These are phyloP conservation scores for Sporothrix inflata DNA, from an alignment of 2,329 filamentous ascomycete species.

Conservation along the genomic window DNA sequence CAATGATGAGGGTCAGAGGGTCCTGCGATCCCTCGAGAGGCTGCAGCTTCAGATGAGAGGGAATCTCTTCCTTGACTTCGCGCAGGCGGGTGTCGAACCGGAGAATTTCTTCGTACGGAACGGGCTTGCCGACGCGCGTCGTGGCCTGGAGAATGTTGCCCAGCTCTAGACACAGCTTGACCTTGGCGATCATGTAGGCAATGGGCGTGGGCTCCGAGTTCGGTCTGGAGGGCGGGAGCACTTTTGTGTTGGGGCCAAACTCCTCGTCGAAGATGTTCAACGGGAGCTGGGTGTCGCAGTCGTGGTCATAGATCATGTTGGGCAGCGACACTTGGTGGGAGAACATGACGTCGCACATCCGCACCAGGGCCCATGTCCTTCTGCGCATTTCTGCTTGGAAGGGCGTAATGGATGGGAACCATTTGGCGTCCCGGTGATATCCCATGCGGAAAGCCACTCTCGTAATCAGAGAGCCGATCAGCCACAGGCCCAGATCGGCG, in stretches of 20 bases:
- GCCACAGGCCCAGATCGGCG: slow-evolving; percentile 68
- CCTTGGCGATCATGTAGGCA: slow-evolving; percentile 77
- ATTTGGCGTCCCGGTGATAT: slow-evolving; percentile 76
- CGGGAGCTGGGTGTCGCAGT: slow-evolving; percentile 75
- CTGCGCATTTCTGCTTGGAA: slow-evolving; percentile 78
- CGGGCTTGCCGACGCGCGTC: slow-evolving; percentile 57
- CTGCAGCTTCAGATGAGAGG: slow-evolving; percentile 77
- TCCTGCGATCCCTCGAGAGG: slow-evolving; percentile 76
- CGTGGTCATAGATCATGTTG: slow-evolving; percentile 71
- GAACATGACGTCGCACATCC: slow-evolving; percentile 75
- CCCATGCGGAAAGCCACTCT: slow-evolving; percentile 69
- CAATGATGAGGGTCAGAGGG: slow-evolving; percentile 81
- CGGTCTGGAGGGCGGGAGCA: slow-evolving; percentile 68
- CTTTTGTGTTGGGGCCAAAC: slow-evolving; percentile 69
- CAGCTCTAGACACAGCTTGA: slow-evolving; percentile 68
- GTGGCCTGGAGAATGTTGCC: slow-evolving; percentile 72
- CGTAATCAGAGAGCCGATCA: slow-evolving; percentile 59
- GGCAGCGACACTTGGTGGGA: slow-evolving; percentile 72
- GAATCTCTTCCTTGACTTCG: slow-evolving; percentile 67
- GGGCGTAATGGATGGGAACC: slow-evolving; percentile 70
- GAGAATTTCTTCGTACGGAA: slow-evolving; percentile 67
- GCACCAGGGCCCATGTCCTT: slow-evolving; percentile 69
- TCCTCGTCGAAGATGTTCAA: slow-evolving; percentile 83
- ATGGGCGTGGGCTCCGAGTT: slow-evolving; percentile 73
- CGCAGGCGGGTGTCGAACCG: slow-evolving; percentile 64